These are phyloP conservation scores for Porogramme epimiltina DNA, from an alignment of 1,284 basidiomycete genomes.

Conservation along the genomic window DNA sequence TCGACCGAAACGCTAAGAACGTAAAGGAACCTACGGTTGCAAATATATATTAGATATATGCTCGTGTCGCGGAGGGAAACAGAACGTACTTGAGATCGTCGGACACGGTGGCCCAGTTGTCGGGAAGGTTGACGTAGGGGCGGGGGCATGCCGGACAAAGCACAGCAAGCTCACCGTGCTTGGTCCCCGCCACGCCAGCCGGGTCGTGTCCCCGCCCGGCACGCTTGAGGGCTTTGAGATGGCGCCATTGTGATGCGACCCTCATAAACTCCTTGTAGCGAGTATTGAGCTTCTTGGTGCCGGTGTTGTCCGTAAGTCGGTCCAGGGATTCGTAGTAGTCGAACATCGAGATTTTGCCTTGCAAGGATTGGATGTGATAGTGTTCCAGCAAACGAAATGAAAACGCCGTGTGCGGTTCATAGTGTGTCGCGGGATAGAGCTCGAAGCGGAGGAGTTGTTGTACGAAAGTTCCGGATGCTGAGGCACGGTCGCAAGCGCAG, in stretches of 20 bases:
- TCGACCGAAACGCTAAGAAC: conserved; percentile 27
- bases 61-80: not conserved
- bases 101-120: conserved; percentile 22
- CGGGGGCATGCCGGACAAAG: conserved; percentile 33
- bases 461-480: not conserved
- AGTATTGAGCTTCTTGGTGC: conserved; percentile 2
- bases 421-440: conserved; percentile 16
- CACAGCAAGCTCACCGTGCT: conserved; percentile 25
- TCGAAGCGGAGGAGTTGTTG: conserved; percentile 9
- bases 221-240: conserved; percentile 24
- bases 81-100: conserved; percentile 4
- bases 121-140: conserved; percentile 30
- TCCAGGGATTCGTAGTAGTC: conserved; percentile 20
- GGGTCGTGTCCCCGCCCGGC: conserved; percentile 23
- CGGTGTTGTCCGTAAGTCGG: conserved; percentile 19
- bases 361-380: conserved; percentile 15
- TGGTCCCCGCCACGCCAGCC: conserved; percentile 13
- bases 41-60: not conserved
- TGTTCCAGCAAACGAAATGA: conserved; percentile 17
- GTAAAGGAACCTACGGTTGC: conserved; percentile 24
- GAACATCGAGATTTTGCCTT: conserved; percentile 16
- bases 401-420: conserved; percentile 14
- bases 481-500: conserved; percentile 2
- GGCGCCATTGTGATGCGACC: conserved; percentile 20
- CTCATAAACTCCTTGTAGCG: conserved; percentile 21